Conservation (phyloP, 2,329 filamentous ascomycete genomes). For the Fusarium sp. region DNA sequence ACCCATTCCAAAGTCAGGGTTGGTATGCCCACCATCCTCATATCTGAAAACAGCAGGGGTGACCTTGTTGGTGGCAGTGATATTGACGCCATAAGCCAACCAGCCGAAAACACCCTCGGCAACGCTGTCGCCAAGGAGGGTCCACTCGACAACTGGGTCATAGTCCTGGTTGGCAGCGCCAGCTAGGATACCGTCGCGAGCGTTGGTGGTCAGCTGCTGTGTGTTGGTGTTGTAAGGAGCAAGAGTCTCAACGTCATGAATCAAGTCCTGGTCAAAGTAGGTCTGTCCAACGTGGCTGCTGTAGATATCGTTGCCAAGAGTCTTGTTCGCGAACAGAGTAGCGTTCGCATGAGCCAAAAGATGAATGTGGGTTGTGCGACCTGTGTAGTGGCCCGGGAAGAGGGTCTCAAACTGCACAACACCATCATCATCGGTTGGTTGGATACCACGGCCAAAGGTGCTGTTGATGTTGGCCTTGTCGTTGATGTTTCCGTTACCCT, state of each 20-base stretch:
- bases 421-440: slow-evolving; percentile 58
- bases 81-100: slow-evolving; percentile 66
- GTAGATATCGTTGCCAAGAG: slow-evolving; percentile 53
- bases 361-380: slow-evolving; percentile 64
- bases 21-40: slow-evolving; percentile 13
- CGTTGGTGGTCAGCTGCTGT: slow-evolving; percentile 50
- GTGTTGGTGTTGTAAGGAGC: slow-evolving; percentile 63
- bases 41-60: slow-evolving; percentile 14
- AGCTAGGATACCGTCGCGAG: neutral
- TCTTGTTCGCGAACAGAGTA: slow-evolving; percentile 52
- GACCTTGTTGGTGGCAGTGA: slow-evolving; percentile 4
- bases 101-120: slow-evolving; percentile 67
- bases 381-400: slow-evolving; percentile 61
- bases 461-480: slow-evolving; percentile 52
- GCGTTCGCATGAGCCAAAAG: slow-evolving; percentile 57
- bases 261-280: slow-evolving; percentile 72
- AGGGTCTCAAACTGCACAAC: slow-evolving; percentile 60
- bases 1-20: slow-evolving; percentile 12
- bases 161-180: slow-evolving; percentile 67
- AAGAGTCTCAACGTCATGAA: slow-evolving; percentile 62
- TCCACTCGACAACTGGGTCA: slow-evolving; percentile 71
- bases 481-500: slow-evolving; percentile 60
- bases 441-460: slow-evolving; percentile 55
- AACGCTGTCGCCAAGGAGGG: slow-evolving; percentile 66
- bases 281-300: slow-evolving; percentile 74